Conservation (phyloP, 495 filamentous ascomycete species). For the Penicillium canescens region DNA sequence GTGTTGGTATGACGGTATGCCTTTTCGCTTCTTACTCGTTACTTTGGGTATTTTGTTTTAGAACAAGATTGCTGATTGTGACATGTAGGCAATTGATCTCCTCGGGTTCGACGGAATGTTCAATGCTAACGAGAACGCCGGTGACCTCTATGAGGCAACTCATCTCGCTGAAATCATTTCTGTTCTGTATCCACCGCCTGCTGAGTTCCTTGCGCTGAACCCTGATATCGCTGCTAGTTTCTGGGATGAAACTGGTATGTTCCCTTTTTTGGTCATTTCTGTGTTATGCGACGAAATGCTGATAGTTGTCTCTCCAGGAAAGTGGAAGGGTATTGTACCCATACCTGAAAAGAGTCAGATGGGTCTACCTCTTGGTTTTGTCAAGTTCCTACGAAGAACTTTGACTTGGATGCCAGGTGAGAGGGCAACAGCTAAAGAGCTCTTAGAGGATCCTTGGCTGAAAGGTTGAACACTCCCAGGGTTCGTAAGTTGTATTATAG, state of each 20-base stretch:
- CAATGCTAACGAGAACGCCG: constrained; percentile 26
- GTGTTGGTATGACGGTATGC: constrained; percentile 46
- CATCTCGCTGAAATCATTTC: constrained; percentile 44
- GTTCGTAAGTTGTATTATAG: neutral
- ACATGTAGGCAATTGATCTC: constrained; percentile 45
- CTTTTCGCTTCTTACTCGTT: neutral
- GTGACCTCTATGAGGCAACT: constrained; percentile 38
- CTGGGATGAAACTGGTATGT: constrained; percentile 28
- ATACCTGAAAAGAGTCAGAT: constrained; percentile 24
- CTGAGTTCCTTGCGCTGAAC: constrained; percentile 32
- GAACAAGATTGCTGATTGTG: too few species aligned
- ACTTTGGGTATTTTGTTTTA: too few species aligned
- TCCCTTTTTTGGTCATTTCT: neutral
- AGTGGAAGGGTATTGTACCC: constrained; percentile 25
- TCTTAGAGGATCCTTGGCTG: constrained; percentile 37
- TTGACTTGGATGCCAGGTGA: constrained; percentile 38
- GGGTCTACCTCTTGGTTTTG: constrained; percentile 33
- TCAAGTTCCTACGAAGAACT: constrained; percentile 33
- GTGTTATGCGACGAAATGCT: too few species aligned
- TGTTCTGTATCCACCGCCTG: constrained; percentile 42
- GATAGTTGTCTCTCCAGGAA: constrained; percentile 4
- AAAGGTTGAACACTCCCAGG: neutral
- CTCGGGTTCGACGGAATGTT: constrained; percentile 46
- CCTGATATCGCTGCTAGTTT: constrained; percentile 23
- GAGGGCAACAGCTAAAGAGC: constrained; percentile 38